Evolutionary conservation across 2,329 filamentous ascomycete species (phyloP), one percentile per base, ranked within the genome.

Genomic region (Bipolaris gigantea): DNA sequence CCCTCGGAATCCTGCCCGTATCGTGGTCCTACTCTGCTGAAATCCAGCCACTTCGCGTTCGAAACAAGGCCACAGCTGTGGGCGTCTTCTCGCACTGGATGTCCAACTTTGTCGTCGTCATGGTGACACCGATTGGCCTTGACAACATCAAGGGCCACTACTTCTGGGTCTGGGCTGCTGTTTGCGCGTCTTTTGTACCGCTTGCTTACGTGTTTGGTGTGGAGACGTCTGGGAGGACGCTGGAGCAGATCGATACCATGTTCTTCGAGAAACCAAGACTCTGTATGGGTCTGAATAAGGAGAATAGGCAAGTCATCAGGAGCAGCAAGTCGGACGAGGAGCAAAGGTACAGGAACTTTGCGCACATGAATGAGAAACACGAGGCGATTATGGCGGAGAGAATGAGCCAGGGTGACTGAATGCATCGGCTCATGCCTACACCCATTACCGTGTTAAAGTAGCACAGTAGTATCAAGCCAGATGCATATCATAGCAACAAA

Each of bases 11-110:
- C 5, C 49, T 65, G n/a, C 56, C 56, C 1, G 59, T 81, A n/a
- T 78, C 79, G 0, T 81, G 79, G 79, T 77, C 79, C 0, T 79
- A 79, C 56, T 76, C 77, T 4, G 76, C 79, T 1, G 78, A 82
- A 61, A 79, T 82, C 45, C 66, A 81, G 5, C 79, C 80, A 2
- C 70, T 81, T 11, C 76, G 79, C 54, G 79, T 77, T 3, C 70
- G 79, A 30, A 75, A 78, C 4, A 80, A 81, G 63, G 79, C 79
- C 19, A 80, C 74, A 15, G 78, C 80, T 3, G 76, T 81, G 34
- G 79, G 78, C 3, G 78, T 80, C 23, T 78, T 75, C 2, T 71
- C 75, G 2, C 80, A 81, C 57, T 81, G 79, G 79, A 72, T 80
- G 51, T 63, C 54, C 65, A 80, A 80, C 60, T 81, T 81, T 59